Evolutionary conservation across 495 filamentous ascomycete species (phyloP), one percentile per base, ranked within the genome.

Genomic region (Glutinoglossum americanum): DNA sequence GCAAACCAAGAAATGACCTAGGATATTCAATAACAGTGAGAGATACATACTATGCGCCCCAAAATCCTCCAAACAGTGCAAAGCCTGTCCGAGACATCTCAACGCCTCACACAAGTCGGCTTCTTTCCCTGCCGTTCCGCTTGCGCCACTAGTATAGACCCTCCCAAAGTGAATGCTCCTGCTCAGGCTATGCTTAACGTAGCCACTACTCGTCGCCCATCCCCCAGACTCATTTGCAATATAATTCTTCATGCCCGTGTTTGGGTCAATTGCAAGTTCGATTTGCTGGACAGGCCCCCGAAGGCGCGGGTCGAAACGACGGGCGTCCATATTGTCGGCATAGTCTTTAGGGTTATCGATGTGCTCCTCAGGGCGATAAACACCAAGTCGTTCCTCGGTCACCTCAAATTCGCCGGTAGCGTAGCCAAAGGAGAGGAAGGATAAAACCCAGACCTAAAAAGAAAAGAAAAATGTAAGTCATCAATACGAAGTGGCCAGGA

Each of bases 171-270:
- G 89, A 57, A 98, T 90, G 64, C 83, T 80, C 39, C 92, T 79
- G 21, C 75, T 72, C 59, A 98, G 79, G 60, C 86, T 93, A 67
- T 81, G 85, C 63, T 84, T 84, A 60, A 98, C 76, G 64, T 94
- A 98, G 37, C 84, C 90, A n/a, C 82, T 66, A 53, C 87, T 93
- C 10, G 92, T 98, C 0, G 88, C 85, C 83, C 86, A 90, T 54
- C 73, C 73, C 2, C 89, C 87, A 8, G 64, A 66, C 66, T 96
- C 92, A 62, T 96, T 97, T 44, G 89, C 84, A 60, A 98, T 96
- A 68, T 98, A 98, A 66, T 97, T 96, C 71, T 98, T 98, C 90
- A 98, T 94, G 13, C 87, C 89, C 3, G 89, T 95, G 3, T 82
- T 68, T 4, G 72, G 75, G 64, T 97, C 92, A 54, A 97, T 76